A percentile compares a stretch with the other conserved stretches of the same genome.
These are phyloP conservation scores for Mucor circinelloides DNA, from an alignment of 371 early-diverging fungal species.

Conservation along the genomic window DNA sequence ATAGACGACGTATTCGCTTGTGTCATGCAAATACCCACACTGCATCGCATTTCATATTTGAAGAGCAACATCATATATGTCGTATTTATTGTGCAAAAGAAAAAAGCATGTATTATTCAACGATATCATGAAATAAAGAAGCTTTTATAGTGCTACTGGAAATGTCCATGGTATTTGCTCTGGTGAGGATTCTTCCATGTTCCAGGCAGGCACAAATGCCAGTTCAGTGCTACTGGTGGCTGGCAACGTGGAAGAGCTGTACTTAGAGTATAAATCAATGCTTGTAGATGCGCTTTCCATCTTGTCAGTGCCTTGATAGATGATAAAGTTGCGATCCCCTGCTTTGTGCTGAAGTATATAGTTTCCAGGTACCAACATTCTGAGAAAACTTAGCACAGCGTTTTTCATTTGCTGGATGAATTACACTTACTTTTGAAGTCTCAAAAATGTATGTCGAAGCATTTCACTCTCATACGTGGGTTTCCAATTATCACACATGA, in stretches of 20 bases:
- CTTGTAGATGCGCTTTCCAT: neutral
- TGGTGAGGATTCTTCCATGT: neutral
- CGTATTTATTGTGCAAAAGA: constrained; percentile 81
- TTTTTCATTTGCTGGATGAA: neutral
- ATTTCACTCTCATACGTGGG: constrained; percentile 20
- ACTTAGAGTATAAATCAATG: neutral
- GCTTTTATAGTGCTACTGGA: neutral
- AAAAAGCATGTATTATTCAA: neutral
- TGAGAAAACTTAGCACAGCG: neutral
- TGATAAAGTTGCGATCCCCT: neutral
- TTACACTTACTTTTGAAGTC: constrained; percentile 15
- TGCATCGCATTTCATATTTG: constrained; percentile 90
- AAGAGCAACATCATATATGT: constrained; percentile 89
- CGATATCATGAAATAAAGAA: neutral
- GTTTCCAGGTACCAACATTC: constrained; percentile 13
- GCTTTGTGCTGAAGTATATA: constrained; percentile 14
- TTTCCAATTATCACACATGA: constrained; percentile 29
- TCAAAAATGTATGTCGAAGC: constrained; percentile 8
- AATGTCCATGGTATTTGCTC: constrained; percentile 12
- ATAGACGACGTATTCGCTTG: constrained; percentile 93
- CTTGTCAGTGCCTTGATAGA: neutral
- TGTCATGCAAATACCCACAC: constrained; percentile 91
- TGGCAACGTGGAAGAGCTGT: neutral
- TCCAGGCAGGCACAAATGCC: neutral
- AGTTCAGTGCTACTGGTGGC: neutral